Conservation (phyloP, 2,329 filamentous ascomycete genomes). For the Neurospora sp. region DNA sequence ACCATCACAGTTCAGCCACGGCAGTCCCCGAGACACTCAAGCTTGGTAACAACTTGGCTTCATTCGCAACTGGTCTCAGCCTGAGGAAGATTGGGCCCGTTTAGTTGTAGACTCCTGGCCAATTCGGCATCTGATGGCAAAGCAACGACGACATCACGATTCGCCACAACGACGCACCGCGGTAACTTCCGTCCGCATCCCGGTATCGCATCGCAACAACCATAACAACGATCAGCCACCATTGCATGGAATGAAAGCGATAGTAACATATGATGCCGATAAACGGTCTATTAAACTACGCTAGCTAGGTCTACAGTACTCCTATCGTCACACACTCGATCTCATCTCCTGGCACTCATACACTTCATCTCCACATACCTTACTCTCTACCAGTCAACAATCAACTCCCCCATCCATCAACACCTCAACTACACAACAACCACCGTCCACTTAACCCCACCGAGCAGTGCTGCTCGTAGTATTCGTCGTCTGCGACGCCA, state of each 20-base stretch:
- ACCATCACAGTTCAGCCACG: background rate
- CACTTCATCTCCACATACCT: background rate
- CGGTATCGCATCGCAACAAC: background rate
- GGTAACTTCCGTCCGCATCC: background rate
- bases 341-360: background rate
- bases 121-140: background rate
- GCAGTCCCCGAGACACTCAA: background rate
- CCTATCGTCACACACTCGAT: background rate
- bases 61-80: background rate
- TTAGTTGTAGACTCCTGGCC: background rate
- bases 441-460: background rate
- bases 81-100: background rate
- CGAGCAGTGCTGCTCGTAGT: slow-evolving; percentile 8
- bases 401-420: background rate
- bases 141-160: background rate
- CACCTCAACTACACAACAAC: background rate
- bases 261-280: background rate
- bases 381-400: background rate
- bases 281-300: background rate
- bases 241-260: background rate
- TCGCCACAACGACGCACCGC: background rate
- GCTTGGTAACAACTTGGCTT: background rate
- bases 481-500: slow-evolving; percentile 13
- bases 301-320: background rate
- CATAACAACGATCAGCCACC: background rate